These are phyloP conservation scores for Solanum habrochaites DNA, from an alignment of 257 asterid species.

Conservation along the genomic window DNA sequence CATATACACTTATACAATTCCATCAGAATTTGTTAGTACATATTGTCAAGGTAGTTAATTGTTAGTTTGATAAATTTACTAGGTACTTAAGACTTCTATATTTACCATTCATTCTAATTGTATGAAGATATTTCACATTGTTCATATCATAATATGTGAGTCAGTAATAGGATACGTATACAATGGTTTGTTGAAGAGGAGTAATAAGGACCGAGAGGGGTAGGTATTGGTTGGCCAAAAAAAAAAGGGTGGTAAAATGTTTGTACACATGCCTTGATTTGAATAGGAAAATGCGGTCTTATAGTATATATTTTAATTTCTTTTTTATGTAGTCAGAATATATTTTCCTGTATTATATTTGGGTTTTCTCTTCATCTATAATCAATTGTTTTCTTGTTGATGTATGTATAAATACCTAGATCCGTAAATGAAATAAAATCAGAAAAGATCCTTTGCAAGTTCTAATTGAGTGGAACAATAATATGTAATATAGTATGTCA, in stretches of 20 bases:
- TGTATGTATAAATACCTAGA: background rate
- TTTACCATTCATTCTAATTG: background rate
- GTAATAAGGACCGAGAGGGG: background rate
- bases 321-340: no score
- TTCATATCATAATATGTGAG: background rate
- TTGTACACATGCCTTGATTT: background rate
- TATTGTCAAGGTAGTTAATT: background rate
- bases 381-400: background rate
- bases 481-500: background rate
- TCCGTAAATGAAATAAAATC: background rate
- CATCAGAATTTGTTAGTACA: background rate
- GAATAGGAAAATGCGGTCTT: background rate
- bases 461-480: background rate
- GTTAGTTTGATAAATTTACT: background rate
- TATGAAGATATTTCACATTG: background rate
- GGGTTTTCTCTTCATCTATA: background rate
- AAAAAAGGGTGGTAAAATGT: background rate
- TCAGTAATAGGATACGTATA: background rate
- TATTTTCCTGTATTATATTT: no score
- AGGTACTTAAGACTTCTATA: background rate
- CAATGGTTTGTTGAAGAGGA: background rate
- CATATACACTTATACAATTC: background rate
- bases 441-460: background rate
- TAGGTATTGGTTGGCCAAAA: background rate
- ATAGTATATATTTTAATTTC: no score